Base-by-base conservation (phyloP, 495 filamentous ascomycete species). In the Niebla homalea region DNA sequence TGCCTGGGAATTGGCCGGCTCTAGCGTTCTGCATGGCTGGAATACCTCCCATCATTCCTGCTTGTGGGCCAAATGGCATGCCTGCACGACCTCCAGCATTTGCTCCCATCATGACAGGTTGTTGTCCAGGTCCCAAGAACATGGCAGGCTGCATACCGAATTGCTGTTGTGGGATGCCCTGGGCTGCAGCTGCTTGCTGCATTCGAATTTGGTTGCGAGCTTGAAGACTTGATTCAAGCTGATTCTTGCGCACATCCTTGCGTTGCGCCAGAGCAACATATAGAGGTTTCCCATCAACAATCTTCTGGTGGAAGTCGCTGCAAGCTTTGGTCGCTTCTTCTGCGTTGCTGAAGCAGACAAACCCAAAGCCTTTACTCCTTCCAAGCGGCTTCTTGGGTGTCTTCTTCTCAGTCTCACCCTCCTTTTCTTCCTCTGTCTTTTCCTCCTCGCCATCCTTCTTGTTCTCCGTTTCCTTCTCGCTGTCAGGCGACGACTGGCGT, bases 291-390 rank as follows among this genome's bases (percentile, higher is more conserved):
- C 78, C 78, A 67, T 89, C 85, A 57, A 97, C 74, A 93, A 99
- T 99, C 65, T 89, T 85, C 74, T 96, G 90, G 74, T 97, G 97
- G 85, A 96, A 94, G 66, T 97, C 93, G 48, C 87, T 87, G 48
- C 97, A 90, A 59, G 92, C 92, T 79, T 97, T 97, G 70, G 88
- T 95, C 57, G 92, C 93, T 70, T 99, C 92, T 56, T 97, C 93
- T 43, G 93, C 89, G 76, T 92, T 95, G 76, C 81, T 88, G 76
- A 99, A 99, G 84, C 92, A 99, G 59, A 99, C 93, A 68, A 99
- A 99, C 58, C 92, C 93, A 63, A 99, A 99, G 60, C 92, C 92
- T 74, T 96, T 97, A 81, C 87, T 94, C 84, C 97, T 97, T 56
- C 92, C 92, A 25, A 94, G 73, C 49, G 75, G 70, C 70, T 82